Evolutionary conservation across 2,329 filamentous ascomycete species (phyloP).

Genomic region (Microcyclospora pomicola): DNA sequence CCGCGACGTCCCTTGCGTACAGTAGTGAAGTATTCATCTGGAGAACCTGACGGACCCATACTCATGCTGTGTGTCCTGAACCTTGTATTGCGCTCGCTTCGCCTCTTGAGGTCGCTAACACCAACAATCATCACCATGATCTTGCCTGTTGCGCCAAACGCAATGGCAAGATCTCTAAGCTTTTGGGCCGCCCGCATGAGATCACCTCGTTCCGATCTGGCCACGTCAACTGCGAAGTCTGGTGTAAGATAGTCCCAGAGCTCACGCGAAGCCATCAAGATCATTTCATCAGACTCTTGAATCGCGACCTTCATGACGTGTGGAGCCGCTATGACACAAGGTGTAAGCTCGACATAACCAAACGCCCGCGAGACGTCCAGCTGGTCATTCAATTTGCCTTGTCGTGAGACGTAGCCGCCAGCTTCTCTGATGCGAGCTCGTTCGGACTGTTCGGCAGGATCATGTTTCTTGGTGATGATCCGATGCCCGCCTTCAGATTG

Average conservation of each 20-base stretch:
- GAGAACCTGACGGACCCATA: conserved; percentile 61
- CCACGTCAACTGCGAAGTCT: conserved; percentile 82
- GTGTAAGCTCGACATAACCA: conserved; percentile 85
- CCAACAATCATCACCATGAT: conserved; percentile 99
- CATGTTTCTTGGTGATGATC: conserved; percentile 80
- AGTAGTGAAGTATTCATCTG: conserved; percentile 54
- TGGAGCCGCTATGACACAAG: conserved; percentile 81
- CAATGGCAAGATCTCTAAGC: conserved; percentile 84
- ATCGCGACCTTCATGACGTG: conserved; percentile 66
- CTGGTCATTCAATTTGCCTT: conserved; percentile 82
- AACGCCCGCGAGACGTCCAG: conserved; percentile 90
- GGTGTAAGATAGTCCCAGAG: conserved; percentile 91
- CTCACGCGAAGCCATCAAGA: conserved; percentile 79
- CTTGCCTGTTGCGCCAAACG: conserved; percentile 85
- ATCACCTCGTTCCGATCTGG: conserved; percentile 71
- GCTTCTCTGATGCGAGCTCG: conserved; percentile 83
- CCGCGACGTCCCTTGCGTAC: conserved; percentile 50
- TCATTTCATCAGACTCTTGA: conserved; percentile 81
- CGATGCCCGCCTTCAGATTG: conserved; percentile 73
- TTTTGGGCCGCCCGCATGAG: conserved; percentile 93
- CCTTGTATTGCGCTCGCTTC: conserved; percentile 52
- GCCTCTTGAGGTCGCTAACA: conserved; percentile 76
- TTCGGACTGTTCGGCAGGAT: conserved; percentile 75
- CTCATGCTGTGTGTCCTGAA: conserved; percentile 73
- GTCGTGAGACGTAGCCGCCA: conserved; percentile 88